Conservation (phyloP, 2,329 filamentous ascomycete species). For the Cladophialophora bantiana region DNA sequence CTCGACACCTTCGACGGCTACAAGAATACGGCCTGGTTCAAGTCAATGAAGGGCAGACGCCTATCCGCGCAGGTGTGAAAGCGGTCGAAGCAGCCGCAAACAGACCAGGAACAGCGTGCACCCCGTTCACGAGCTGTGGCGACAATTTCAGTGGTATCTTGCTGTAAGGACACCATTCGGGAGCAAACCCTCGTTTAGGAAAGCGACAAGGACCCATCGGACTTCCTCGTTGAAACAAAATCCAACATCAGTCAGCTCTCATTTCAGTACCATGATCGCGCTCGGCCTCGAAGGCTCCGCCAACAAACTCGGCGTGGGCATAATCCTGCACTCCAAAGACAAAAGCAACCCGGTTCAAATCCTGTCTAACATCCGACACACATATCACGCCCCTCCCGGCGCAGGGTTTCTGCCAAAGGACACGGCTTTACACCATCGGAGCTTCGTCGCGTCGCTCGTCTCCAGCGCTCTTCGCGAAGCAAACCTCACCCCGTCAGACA, state of each 20-base stretch:
- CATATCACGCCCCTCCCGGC: constrained; percentile 88
- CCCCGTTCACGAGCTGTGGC: no score
- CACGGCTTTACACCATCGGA: constrained; percentile 88
- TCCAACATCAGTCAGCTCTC: not conserved
- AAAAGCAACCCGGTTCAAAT: constrained; percentile 67
- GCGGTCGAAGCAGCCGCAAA: no score
- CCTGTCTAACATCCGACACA: constrained; percentile 93
- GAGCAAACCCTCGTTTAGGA: not conserved
- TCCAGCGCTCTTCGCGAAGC: constrained; percentile 79
- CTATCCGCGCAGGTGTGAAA: no score
- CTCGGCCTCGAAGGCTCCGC: constrained; percentile 89
- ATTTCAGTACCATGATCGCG: constrained; percentile 55
- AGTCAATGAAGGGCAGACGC: no score
- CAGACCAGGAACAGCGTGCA: no score
- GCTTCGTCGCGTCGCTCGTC: constrained; percentile 82
- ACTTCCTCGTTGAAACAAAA: not conserved
- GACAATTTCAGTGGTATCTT: no score
- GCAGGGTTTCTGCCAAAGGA: constrained; percentile 97
- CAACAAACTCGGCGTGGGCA: constrained; percentile 94
- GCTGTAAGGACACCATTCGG: no score
- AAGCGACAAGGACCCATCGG: not conserved
- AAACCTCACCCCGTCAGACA: constrained; percentile 65
- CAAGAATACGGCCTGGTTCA: no score
- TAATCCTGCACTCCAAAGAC: constrained; percentile 76
- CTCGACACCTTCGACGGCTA: no score